Base-by-base conservation (phyloP, 352 stramenopile species). In the Phytophthora multivora region DNA sequence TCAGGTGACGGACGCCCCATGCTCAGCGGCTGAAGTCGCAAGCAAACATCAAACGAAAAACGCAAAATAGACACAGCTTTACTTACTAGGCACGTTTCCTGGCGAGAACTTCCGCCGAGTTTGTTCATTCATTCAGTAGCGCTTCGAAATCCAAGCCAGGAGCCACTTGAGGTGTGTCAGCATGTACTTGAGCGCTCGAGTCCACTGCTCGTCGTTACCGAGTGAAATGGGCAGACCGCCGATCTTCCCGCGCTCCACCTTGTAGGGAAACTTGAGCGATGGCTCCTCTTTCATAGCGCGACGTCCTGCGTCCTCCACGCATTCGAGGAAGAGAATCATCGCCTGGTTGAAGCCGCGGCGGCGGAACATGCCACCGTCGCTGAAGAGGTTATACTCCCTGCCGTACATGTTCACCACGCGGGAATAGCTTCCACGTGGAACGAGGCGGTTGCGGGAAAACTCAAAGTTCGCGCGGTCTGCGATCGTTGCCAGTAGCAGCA, bases 151-250 rank as follows among this genome's bases (percentile, higher is more conserved):
- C 93, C 93, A 98, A 45, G 90, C 93, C 12, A 97, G 53, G 19
- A 98, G 81, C 93, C 93, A 98, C 68, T 97, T 97, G 39, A 97
- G 75, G 60, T 97, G 81, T 51, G 88, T 95, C 39, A 97, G 80
- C 79, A 97, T 80, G 68, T 94, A 97, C 61, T 97, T 97, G 41
- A 97, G 77, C 33, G 90, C 90, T 52, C 90, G 86, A 23, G 90
- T 98, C 93, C 93, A 98, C 63, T 96, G 82, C 49, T 96, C 92
- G 45, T 97, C 87, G 46, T 97, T 95, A 18, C 83, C 86, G 0
- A 96, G 75, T 5, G 80, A 89, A 38, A 98, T 95, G 10, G 83
- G 79, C 8, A 97, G 66, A 31, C 95, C 92, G 46, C 91, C 92
- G 30, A 98, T 96, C 61, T 96, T 97, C 38, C 83, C 88, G 13